These are phyloP conservation scores for Schwanniomyces vanrijiae DNA, from an alignment of 805 yeast genomes.

Conservation along the genomic window DNA sequence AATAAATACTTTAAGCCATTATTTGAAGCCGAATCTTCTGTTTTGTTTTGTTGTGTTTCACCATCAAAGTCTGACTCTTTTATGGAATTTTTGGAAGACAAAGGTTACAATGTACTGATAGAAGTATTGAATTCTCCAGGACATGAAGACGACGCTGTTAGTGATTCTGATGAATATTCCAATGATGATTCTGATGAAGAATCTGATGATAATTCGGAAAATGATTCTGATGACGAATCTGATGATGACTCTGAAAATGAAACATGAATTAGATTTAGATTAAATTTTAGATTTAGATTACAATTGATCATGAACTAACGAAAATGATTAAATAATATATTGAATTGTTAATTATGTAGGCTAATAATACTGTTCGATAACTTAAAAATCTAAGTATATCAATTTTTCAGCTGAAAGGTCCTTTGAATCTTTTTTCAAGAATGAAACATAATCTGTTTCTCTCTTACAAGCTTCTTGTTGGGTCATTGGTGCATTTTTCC, in stretches of 20 bases:
- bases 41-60: slow-evolving; percentile 72
- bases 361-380: too few species aligned
- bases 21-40: slow-evolving; percentile 56
- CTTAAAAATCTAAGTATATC: background rate
- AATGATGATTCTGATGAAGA: slow-evolving; percentile 20
- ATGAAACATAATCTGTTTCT: slow-evolving; percentile 21
- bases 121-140: slow-evolving; percentile 49
- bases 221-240: slow-evolving; percentile 5
- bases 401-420: slow-evolving; percentile 7
- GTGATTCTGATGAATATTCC: slow-evolving; percentile 20
- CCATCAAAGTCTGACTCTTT: slow-evolving; percentile 57
- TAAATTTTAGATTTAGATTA: background rate
- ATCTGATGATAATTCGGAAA: slow-evolving; percentile 30
- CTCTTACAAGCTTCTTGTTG: slow-evolving; percentile 19
- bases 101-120: slow-evolving; percentile 61
- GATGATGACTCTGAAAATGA: slow-evolving; percentile 9
- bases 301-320: background rate
- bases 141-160: slow-evolving; percentile 23
- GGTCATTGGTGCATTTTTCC: slow-evolving; percentile 17
- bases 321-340: background rate
- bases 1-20: slow-evolving; percentile 62
- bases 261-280: background rate
- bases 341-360: too few species aligned
- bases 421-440: slow-evolving; percentile 19
- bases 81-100: slow-evolving; percentile 42